Evolutionary conservation across 2,329 filamentous ascomycete genomes (phyloP).

Genomic region (Venturia aucupariae): DNA sequence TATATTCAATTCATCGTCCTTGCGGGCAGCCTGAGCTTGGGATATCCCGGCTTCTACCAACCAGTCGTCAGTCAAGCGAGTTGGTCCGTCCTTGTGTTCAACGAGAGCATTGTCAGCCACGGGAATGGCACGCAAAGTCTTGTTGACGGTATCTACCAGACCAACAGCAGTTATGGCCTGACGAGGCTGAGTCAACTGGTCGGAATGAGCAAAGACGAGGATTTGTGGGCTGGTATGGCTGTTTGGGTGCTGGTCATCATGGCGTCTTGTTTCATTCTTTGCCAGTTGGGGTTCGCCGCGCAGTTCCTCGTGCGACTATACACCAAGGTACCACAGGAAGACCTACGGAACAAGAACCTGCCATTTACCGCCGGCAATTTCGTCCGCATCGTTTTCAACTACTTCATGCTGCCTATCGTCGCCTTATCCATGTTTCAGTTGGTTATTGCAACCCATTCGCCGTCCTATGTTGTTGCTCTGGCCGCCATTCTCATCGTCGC

Average conservation of each 20-base stretch:
- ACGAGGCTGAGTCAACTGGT: constrained; percentile 71
- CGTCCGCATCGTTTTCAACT: constrained; percentile 83
- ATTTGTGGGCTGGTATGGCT: constrained; percentile 92
- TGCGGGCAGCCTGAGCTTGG: constrained; percentile 75
- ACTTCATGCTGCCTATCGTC: constrained; percentile 79
- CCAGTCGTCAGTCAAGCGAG: constrained; percentile 78
- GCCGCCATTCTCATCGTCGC: constrained; percentile 66
- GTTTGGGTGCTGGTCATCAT: constrained; percentile 80
- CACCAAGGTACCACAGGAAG: constrained; percentile 68
- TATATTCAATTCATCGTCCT: constrained; percentile 91
- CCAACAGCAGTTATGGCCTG: constrained; percentile 69
- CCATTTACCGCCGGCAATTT: constrained; percentile 57
- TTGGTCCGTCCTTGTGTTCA: constrained; percentile 91
- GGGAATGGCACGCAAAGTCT: constrained; percentile 57
- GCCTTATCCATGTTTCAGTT: constrained; percentile 86
- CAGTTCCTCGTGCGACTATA: constrained; percentile 69
- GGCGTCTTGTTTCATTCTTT: constrained; percentile 54
- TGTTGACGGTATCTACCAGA: constrained; percentile 77
- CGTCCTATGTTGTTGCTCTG: constrained; percentile 61
- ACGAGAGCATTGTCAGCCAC: constrained; percentile 72
- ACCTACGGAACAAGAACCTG: constrained; percentile 81
- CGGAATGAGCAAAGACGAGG: constrained; percentile 64
- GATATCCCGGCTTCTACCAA: constrained; percentile 91
- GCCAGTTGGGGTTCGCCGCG: constrained; percentile 65
- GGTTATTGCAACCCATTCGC: constrained; percentile 60